These are phyloP conservation scores for Austroboletus eburneus DNA, from an alignment of 768 basidiomycete genomes.

Conservation along the genomic window DNA sequence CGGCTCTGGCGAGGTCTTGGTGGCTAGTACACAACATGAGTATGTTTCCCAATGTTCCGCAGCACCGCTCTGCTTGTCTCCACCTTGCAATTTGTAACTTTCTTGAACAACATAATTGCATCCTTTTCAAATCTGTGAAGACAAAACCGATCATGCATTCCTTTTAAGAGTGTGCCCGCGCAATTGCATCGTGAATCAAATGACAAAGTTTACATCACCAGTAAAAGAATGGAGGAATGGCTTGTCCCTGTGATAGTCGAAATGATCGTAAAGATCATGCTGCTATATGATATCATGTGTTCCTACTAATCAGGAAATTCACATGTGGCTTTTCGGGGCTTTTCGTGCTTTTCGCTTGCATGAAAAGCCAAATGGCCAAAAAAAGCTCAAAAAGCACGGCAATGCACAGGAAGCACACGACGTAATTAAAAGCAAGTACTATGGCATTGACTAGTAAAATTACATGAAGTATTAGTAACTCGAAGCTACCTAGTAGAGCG, in stretches of 20 bases:
- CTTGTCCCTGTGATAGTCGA: constrained; percentile 80
- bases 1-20: constrained; percentile 49
- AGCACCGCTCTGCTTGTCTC: constrained; percentile 55
- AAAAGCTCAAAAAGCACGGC: too few species aligned
- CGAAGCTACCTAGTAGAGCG: too few species aligned
- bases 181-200: neutral
- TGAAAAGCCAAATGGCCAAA: too few species aligned
- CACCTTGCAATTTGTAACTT: constrained; percentile 62
- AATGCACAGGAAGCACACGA: too few species aligned
- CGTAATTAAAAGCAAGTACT: too few species aligned
- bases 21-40: too few species aligned
- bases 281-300: constrained; percentile 90
- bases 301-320: too few species aligned
- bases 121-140: constrained; percentile 83
- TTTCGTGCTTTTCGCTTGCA: too few species aligned
- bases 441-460: too few species aligned
- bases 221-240: constrained; percentile 91
- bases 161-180: constrained; percentile 61
- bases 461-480: too few species aligned
- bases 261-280: constrained; percentile 81
- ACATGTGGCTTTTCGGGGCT: too few species aligned
- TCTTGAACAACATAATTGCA: constrained; percentile 82
- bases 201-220: constrained; percentile 71
- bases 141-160: constrained; percentile 89
- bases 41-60: too few species aligned